These are phyloP conservation scores for Tricholoma saponaceum DNA, from an alignment of 768 basidiomycete species.

Conservation along the genomic window DNA sequence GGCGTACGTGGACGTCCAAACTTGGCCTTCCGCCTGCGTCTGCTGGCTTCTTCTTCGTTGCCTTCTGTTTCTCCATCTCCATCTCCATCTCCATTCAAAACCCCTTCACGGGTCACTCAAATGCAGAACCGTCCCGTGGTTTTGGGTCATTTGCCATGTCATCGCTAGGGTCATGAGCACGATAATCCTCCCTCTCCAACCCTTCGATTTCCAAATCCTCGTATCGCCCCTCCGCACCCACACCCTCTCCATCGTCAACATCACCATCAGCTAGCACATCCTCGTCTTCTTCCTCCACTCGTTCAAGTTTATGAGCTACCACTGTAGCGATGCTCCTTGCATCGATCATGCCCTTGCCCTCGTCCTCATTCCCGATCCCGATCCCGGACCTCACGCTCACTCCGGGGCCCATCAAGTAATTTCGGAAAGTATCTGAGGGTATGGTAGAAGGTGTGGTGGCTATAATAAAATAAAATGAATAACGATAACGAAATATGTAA, in stretches of 20 bases:
- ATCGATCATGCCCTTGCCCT: conserved; percentile 48
- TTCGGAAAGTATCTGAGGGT: conserved; percentile 46
- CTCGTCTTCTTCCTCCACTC: conserved; percentile 75
- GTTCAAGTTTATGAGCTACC: conserved; percentile 62
- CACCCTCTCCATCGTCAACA: conserved; percentile 19
- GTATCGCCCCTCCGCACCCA: conserved; percentile 15
- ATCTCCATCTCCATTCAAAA: not conserved
- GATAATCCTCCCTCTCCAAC: not conserved
- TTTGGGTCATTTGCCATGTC: too few relatives aligned
- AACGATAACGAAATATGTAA: not conserved
- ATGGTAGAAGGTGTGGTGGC: conserved; percentile 60
- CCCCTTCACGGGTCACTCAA: not conserved
- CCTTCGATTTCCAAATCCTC: conserved; percentile 14
- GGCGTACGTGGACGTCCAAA: conserved; percentile 76
- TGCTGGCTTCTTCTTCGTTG: conserved; percentile 44
- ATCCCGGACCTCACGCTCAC: conserved; percentile 28
- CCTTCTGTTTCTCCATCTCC: not conserved
- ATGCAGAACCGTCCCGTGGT: too few relatives aligned
- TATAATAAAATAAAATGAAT: conserved; percentile 18
- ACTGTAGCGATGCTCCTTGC: conserved; percentile 69
- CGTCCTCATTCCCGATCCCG: conserved; percentile 22
- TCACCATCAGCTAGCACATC: conserved; percentile 36
- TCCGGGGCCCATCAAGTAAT: conserved; percentile 16
- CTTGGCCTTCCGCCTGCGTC: conserved; percentile 49
- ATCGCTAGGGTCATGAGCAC: too few relatives aligned